phyloP scores from a whole-genome alignment of 2,329 filamentous ascomycete species.

The Zalaria obscura region DNA sequence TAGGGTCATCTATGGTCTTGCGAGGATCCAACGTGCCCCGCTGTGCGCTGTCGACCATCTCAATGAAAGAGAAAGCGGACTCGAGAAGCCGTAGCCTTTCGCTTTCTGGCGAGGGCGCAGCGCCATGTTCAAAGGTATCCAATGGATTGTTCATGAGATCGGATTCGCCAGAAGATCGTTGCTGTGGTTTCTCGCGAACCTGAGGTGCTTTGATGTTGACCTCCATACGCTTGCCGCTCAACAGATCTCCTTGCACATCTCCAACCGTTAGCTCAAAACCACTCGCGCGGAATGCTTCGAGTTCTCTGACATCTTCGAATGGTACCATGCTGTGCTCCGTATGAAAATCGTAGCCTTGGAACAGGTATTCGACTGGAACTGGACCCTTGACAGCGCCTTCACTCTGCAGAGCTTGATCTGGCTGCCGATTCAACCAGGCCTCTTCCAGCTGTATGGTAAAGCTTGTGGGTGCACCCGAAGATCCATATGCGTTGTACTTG shows the following conservation, averaged over 20 bases:
- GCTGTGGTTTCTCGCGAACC: neutral
- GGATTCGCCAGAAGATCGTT: neutral
- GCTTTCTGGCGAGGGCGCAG: neutral
- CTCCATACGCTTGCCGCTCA: constrained; percentile 4
- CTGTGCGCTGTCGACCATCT: neutral
- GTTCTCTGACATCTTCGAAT: neutral
- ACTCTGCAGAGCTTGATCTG: neutral
- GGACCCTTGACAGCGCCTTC: neutral
- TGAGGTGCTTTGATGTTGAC: neutral
- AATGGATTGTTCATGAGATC: neutral
- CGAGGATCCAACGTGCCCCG: too few species aligned
- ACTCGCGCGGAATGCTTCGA: neutral
- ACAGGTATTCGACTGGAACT: constrained; percentile 3
- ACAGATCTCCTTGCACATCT: constrained; percentile 3
- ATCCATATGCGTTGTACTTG: neutral
- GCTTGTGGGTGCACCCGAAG: neutral
- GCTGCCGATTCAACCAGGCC: neutral
- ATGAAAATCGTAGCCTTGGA: constrained; percentile 5
- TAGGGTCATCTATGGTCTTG: too few species aligned
- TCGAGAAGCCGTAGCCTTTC: neutral
- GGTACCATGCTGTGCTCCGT: neutral
- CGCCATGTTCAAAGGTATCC: neutral
- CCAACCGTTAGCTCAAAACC: neutral
- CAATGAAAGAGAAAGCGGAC: neutral
- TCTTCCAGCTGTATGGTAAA: neutral